Evolutionary conservation across 2,329 filamentous ascomycete species (phyloP).

Genomic region (Colletotrichum gigasporum): DNA sequence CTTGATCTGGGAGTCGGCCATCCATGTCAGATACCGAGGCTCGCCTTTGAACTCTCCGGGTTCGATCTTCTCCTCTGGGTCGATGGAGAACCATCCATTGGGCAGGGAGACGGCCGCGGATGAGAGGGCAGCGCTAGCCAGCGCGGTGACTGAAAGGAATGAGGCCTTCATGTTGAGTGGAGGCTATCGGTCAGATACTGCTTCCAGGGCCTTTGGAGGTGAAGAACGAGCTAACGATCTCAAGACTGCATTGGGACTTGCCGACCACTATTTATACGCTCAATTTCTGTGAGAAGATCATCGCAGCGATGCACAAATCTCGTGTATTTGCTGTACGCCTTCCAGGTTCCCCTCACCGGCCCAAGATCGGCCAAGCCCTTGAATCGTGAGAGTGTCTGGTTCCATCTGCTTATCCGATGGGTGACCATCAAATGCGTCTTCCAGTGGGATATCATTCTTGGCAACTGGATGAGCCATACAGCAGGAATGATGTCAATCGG

Average conservation of each 20-base stretch:
- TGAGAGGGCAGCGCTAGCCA: slow-evolving; percentile 7
- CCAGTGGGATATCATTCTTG: not conserved
- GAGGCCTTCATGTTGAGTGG: not conserved
- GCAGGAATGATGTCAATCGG: not conserved
- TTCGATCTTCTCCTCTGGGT: slow-evolving; percentile 25
- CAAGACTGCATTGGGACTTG: not conserved
- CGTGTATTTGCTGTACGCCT: slow-evolving; percentile 1
- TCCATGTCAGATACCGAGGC: slow-evolving; percentile 37
- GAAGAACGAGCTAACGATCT: not conserved
- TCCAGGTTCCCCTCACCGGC: slow-evolving; percentile 22
- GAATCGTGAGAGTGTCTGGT: not conserved
- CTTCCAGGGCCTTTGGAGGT: not conserved
- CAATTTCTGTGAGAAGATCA: not conserved
- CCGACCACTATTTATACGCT: slow-evolving; percentile 5
- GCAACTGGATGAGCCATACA: not conserved
- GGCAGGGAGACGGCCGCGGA: slow-evolving; percentile 25
- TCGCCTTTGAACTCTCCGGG: slow-evolving; percentile 22
- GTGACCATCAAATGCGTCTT: not conserved
- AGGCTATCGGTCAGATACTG: not conserved
- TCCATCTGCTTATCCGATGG: slow-evolving; percentile 16
- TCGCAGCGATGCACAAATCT: not conserved
- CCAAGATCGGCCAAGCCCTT: slow-evolving; percentile 16
- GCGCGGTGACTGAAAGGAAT: not conserved
- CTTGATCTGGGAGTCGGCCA: slow-evolving; percentile 40
- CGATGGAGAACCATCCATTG: slow-evolving; percentile 28